Base-by-base conservation (phyloP, 2,329 filamentous ascomycete species). In the Ophiostoma tasmaniense region DNA sequence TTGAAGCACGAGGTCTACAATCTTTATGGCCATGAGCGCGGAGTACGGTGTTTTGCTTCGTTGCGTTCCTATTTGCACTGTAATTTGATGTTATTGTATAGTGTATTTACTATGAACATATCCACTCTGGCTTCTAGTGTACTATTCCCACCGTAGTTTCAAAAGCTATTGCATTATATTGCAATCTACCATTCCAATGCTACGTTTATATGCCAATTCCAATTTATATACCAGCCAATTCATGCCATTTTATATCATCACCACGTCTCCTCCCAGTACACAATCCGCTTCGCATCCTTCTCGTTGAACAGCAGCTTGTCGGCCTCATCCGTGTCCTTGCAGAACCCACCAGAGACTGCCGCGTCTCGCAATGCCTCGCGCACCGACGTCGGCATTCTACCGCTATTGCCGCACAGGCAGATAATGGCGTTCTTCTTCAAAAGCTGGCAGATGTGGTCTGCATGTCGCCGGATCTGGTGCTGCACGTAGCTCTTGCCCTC, bases 261-360 rank as follows among this genome's bases (percentile, higher is more conserved):
- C 85, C 85, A 88, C 33, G 85, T 86, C 75, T 88, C 85, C 76
- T 87, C 84, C 83, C 85, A 87, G 76, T 82, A 83, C 8, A 77
- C 80, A 62, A 81, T 72, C 7, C 73, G 74, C 81, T 76, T 39
- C 76, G 72, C 67, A 72, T 69, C 66, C 17, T 67, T 69, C 45
- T 70, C 67, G 50, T 67, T 59, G 35, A 74, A 73, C 28, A 74
- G 69, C 3, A 65, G 50, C 67, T 66, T 74, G 73, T 81, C 80
- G 1, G 82, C 80, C 68, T 76, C 74, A 35, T 79, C 79, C n/a
- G 73, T 72, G 39, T 78, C 67, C 10, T 39, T 28, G 64, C 73
- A 73, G 25, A 79, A 70, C 1, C 75, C 77, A 0, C 76, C 78
- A 10, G 78, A 74, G 2, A 82, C 77, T 71, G 84, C 80, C 0